phyloP scores from a whole-genome alignment of 768 basidiomycete genomes.

The Tylopilus sp. region DNA sequence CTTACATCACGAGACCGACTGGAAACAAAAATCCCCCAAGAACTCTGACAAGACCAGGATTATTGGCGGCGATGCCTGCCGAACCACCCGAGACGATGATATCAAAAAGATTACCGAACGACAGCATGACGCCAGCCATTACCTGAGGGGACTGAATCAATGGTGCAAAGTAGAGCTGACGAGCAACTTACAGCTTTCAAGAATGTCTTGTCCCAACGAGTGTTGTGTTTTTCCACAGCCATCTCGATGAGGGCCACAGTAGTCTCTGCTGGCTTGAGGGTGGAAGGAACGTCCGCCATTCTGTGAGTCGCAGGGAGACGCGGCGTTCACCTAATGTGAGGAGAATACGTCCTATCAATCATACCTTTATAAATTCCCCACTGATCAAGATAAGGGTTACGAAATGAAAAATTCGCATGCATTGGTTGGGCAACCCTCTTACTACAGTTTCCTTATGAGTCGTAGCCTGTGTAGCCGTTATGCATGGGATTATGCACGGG shows the following conservation, averaged over 20 bases:
- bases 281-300: conserved; percentile 35
- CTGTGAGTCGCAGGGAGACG: not conserved
- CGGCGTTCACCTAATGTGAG: conserved; percentile 3
- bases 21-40: conserved; percentile 70
- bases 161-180: not conserved
- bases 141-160: conserved; percentile 39
- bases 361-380: conserved; percentile 20
- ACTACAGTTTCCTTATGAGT: no score
- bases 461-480: no score
- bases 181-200: conserved; percentile 59
- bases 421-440: not conserved
- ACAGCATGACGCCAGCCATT: conserved; percentile 68
- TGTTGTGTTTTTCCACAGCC: conserved; percentile 61
- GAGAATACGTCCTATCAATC: not conserved
- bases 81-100: conserved; percentile 62
- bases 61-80: conserved; percentile 42
- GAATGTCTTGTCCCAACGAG: conserved; percentile 57
- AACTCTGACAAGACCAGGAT: conserved; percentile 67
- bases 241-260: conserved; percentile 53
- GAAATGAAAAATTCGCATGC: conserved; percentile 3
- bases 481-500: no score
- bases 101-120: conserved; percentile 66
- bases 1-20: conserved; percentile 72
- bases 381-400: no score
- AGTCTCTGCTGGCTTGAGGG: conserved; percentile 58